Evolutionary conservation across 805 yeast genomes (phyloP).

Genomic region (Blastobotrys muscicola): DNA sequence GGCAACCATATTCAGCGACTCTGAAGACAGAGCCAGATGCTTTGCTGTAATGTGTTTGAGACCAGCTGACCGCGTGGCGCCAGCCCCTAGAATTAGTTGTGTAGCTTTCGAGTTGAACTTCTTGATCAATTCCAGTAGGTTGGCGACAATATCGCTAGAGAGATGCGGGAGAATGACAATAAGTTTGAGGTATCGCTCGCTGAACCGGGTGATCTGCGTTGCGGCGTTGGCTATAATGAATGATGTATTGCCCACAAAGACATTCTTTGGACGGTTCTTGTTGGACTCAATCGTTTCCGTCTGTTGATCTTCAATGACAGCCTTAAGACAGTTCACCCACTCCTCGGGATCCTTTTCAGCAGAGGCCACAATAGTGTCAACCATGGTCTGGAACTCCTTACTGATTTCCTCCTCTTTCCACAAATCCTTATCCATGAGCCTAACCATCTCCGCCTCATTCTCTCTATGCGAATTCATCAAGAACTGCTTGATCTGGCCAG

Average conservation of each 20-base stretch:
- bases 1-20: conserved; percentile 45
- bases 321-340: conserved; percentile 36
- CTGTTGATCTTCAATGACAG: conserved; percentile 8
- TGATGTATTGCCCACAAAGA: conserved; percentile 43
- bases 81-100: conserved; percentile 60
- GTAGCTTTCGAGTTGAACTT: conserved; percentile 45
- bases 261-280: conserved; percentile 19
- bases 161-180: conserved; percentile 45
- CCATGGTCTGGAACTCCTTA: conserved; percentile 36
- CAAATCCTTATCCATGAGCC: conserved; percentile 51
- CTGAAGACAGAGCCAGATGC: conserved; percentile 59
- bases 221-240: conserved; percentile 50
- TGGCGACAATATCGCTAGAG: conserved; percentile 17
- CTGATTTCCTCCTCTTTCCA: conserved; percentile 73
- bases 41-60: conserved; percentile 64
- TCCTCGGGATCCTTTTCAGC: conserved; percentile 36
- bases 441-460: conserved; percentile 38
- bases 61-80: conserved; percentile 67
- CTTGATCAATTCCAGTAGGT: conserved; percentile 37
- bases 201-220: conserved; percentile 29
- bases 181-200: conserved; percentile 49
- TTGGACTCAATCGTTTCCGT: conserved; percentile 7
- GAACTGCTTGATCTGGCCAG: conserved; percentile 56
- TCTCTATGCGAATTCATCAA: conserved; percentile 45
- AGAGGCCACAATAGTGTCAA: conserved; percentile 44